phyloP scores from a whole-genome alignment of 345 rosid species.

The Fremontodendron californicum region DNA sequence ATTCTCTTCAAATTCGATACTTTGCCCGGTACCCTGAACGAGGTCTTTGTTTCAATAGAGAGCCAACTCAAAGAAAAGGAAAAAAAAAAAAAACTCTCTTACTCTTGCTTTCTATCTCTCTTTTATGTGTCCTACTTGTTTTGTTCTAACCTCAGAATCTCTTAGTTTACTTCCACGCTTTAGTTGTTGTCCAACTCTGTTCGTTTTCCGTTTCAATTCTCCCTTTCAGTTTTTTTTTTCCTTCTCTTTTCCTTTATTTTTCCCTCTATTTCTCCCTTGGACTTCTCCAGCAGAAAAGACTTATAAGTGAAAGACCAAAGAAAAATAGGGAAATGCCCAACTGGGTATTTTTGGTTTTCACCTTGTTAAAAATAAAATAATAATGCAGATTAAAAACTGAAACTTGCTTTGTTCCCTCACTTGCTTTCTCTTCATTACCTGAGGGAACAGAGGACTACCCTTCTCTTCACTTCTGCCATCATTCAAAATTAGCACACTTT shows the following conservation, averaged over 20 bases:
- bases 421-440: constrained; percentile 10
- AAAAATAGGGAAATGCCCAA: constrained; percentile 13
- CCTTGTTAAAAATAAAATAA: constrained; percentile 9
- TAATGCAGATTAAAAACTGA: constrained; percentile 31
- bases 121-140: constrained; percentile 45
- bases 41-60: constrained; percentile 26
- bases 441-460: constrained; percentile 19
- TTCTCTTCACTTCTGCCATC: constrained; percentile 15
- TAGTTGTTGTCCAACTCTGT: constrained; percentile 16
- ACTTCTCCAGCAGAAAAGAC: constrained; percentile 6
- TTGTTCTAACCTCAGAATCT: constrained; percentile 44
- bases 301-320: not conserved
- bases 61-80: not conserved
- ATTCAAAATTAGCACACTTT: constrained; percentile 5
- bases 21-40: constrained; percentile 44
- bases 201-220: constrained; percentile 20
- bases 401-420: constrained; percentile 10
- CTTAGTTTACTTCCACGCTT: constrained; percentile 40
- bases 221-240: constrained; percentile 6
- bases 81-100: constrained; percentile 14
- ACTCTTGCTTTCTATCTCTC: constrained; percentile 21
- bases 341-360: constrained; percentile 28
- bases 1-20: constrained; percentile 50
- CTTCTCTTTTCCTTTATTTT: not conserved
- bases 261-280: constrained; percentile 14